Evolutionary conservation across 306 rosid genomes (phyloP), one percentile per base, ranked within the genome.

Genomic region (Adenanthera pavonina): DNA sequence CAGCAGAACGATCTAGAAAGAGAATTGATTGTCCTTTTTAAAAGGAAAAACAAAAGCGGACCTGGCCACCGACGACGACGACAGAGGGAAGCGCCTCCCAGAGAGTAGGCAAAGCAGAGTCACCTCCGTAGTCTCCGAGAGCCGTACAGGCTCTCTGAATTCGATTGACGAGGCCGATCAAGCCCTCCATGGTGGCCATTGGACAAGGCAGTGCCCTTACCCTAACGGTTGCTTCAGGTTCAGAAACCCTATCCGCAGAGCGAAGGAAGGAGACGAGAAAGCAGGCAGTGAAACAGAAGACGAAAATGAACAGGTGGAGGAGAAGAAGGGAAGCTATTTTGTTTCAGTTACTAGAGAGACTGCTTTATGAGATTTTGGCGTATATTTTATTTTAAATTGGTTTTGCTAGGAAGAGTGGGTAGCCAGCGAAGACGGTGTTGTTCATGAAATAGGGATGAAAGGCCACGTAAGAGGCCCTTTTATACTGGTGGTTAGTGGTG

Each of bases 21-120:
- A 6, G 35, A 61, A 76, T 33, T 15, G 44, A 57, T 3, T 8
- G 7, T n/a, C 34, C 25, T 49, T 41, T 30, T 25, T 11, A 46
- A 25, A 44, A 54, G 0, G 20, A 9, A 35, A 6, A 33, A 53
- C 30, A 54, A 7, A n/a, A 69, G 44, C 61, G 57, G 73, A 91
- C 95, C 95, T 91, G 95, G 25, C 95, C 95, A 6, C 95, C 95
- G 78, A 91, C 93, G 64, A 91, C 95, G 65, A 89, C 93, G 30
- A 91, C 95, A 9, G 95, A 83, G 16, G 95, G 95, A 20, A 91
- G 88, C 52, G 92, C 88, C 75, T 91, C 95, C 95, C 95, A 91
- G n/a, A 91, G 85, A 43, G 95, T 88, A 73, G 87, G 85, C 80
- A 91, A 89, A 72, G 92, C 9, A 74, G 49, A 85, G 20, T 89